Evolutionary conservation across 305 asterid species (phyloP).

Genomic region (Solanum hybrid): DNA sequence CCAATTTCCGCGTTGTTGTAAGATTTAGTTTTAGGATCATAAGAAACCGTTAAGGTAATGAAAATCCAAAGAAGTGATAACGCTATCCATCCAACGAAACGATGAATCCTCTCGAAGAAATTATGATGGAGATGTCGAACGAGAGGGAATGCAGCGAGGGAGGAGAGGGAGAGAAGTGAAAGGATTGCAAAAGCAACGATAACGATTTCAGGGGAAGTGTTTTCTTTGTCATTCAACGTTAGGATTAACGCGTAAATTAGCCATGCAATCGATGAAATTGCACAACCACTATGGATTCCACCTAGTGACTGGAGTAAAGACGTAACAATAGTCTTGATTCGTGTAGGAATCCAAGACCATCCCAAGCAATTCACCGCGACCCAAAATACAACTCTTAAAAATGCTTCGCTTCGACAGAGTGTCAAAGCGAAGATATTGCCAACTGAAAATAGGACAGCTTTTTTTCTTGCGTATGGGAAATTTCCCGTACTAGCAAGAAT

Average conservation of each 20-base stretch:
- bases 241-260: slow-evolving; percentile 39
- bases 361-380: slow-evolving; percentile 43
- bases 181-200: slow-evolving; percentile 40
- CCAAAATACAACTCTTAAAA: slow-evolving; percentile 50
- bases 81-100: slow-evolving; percentile 52
- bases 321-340: slow-evolving; percentile 39
- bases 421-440: slow-evolving; percentile 49
- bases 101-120: slow-evolving; percentile 54
- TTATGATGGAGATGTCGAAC: slow-evolving; percentile 74
- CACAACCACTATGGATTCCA: slow-evolving; percentile 66
- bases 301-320: slow-evolving; percentile 55
- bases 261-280: slow-evolving; percentile 60
- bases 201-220: slow-evolving; percentile 34
- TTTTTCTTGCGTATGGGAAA: slow-evolving; percentile 35
- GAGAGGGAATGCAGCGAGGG: slow-evolving; percentile 49
- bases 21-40: slow-evolving; percentile 32
- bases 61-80: slow-evolving; percentile 48
- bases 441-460: slow-evolving; percentile 44
- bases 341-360: slow-evolving; percentile 42
- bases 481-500: slow-evolving; percentile 43
- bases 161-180: slow-evolving; percentile 33
- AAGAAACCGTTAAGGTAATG: slow-evolving; percentile 32
- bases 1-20: slow-evolving; percentile 23
- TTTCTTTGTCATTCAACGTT: slow-evolving; percentile 31
- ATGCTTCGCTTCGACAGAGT: slow-evolving; percentile 64